Conservation (phyloP, 441 rosid genomes). For the Daphne laureola region DNA sequence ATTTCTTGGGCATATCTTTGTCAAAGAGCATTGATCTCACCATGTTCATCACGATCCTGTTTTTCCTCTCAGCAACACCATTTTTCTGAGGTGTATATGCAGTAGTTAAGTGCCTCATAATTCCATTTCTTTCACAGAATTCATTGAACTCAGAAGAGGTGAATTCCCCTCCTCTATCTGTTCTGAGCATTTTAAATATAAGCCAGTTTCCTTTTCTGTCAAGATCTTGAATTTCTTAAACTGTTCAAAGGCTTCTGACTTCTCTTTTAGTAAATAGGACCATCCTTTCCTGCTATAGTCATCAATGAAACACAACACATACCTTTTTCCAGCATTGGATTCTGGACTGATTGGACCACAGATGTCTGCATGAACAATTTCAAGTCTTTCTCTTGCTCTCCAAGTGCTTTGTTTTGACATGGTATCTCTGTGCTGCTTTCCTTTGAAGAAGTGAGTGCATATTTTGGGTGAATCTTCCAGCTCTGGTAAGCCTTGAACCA, state of each 20-base stretch:
- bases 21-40: neutral
- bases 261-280: neutral
- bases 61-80: neutral
- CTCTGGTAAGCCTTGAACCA: neutral
- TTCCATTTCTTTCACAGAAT: neutral
- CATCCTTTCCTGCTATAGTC: neutral
- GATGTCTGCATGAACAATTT: neutral
- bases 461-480: neutral
- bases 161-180: no score
- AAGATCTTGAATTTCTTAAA: neutral
- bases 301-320: neutral
- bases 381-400: neutral
- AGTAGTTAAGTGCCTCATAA: neutral
- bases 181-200: no score
- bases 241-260: neutral
- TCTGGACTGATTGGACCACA: neutral
- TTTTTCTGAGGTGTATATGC: neutral
- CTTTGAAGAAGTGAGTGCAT: neutral
- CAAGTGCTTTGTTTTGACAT: neutral
- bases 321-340: neutral
- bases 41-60: neutral
- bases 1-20: neutral
- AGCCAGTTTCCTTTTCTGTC: neutral
- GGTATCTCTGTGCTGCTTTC: neutral
- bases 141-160: neutral